These are phyloP conservation scores for Lanzia echinophila DNA, from an alignment of 2,329 filamentous ascomycete species.

Conservation along the genomic window DNA sequence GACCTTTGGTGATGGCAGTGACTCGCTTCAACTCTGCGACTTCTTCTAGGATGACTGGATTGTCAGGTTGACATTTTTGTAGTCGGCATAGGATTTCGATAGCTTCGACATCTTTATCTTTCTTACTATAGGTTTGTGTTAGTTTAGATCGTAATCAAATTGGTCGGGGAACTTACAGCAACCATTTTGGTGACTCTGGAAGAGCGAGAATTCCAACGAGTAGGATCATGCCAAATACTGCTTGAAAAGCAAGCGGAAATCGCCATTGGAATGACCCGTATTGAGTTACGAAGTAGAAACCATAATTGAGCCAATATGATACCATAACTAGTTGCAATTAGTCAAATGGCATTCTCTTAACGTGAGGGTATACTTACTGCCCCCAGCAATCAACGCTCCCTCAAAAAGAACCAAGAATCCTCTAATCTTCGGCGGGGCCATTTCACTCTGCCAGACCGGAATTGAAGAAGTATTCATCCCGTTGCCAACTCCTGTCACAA, in stretches of 20 bases:
- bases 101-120: conserved; percentile 14
- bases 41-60: conserved; percentile 16
- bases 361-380: conserved; percentile 29
- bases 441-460: conserved; percentile 56
- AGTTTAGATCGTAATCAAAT: neutral
- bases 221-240: conserved; percentile 53
- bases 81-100: conserved; percentile 26
- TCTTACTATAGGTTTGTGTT: neutral
- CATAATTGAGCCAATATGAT: conserved; percentile 56
- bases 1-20: conserved; percentile 31
- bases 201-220: conserved; percentile 45
- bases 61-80: conserved; percentile 1
- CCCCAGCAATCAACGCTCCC: conserved; percentile 49
- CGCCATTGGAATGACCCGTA: conserved; percentile 47
- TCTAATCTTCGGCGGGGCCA: conserved; percentile 48
- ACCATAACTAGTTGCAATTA: conserved; percentile 20
- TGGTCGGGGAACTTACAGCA: conserved; percentile 18
- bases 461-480: conserved; percentile 43
- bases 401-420: conserved; percentile 57
- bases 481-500: conserved; percentile 44
- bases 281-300: conserved; percentile 49
- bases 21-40: conserved; percentile 25
- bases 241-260: conserved; percentile 54
- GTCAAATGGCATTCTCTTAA: neutral
- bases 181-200: conserved; percentile 46